Base-by-base conservation (phyloP, 164 flowering plant genomes). In the Nymphaea thermarum region DNA sequence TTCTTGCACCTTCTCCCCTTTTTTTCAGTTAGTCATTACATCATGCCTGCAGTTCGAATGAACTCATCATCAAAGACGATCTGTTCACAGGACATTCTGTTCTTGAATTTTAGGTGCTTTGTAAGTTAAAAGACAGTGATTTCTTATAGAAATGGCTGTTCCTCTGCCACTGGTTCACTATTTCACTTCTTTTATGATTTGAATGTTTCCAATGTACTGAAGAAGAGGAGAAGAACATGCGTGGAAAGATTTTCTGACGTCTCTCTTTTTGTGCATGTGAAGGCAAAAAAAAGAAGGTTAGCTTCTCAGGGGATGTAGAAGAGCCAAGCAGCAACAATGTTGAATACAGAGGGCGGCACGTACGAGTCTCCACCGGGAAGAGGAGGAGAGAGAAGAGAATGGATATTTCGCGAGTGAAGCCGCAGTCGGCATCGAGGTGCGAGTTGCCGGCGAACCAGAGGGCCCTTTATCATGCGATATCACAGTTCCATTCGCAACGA, bases 261-360 rank as follows among this genome's bases (percentile, higher is more conserved):
- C 36, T 62, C 25, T 6, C 8, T 42, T 36, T 8, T 6, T 64
- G 43, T 64, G 43, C 5, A 44, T 63, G n/a, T 8, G 41, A 44
- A 69, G 67, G 66, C 4, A 69, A 69, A 8, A 62, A 62, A 66
- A 69, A 69, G 66, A 69, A 64, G 71, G 71, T 69, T 62, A 69
- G 71, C 61, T 69, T 69, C 45, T 63, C 71, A 43, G 71, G 63
- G 61, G 71, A 69, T 17, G 71, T 69, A 17, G 66, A 42, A 42
- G 71, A 69, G 62, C 71, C 71, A 5, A 62, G 66, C 2, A 43
- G 66, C 36, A 63, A 69, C 41, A 69, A 69, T 61, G 71, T 51
- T 5, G 71, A 69, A 43, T 69, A 69, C 61, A 69, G 71, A 65
- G 51, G 60, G 51, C 43, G 67, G 15, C 66, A 36, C n/a, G 61